phyloP scores from a whole-genome alignment of 1,139 yeast genomes.

The Sugiyamaella paludigena region DNA sequence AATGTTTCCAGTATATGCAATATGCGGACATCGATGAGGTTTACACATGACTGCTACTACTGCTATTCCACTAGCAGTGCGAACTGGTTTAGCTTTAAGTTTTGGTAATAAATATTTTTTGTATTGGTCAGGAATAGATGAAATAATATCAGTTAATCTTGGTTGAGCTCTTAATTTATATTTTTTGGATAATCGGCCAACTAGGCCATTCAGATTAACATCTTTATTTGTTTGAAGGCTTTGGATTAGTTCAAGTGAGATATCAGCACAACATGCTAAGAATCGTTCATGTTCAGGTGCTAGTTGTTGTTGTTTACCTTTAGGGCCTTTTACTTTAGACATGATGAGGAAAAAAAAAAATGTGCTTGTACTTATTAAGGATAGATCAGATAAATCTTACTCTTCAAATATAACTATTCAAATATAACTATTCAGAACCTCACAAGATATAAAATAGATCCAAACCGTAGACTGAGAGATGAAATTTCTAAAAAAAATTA shows the following conservation, averaged over 20 bases:
- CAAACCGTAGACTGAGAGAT: too few relatives aligned
- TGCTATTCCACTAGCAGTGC: conserved; percentile 97
- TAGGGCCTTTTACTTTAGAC: conserved; percentile 21
- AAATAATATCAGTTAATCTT: conserved; percentile 87
- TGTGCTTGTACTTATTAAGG: too few relatives aligned
- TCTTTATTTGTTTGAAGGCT: conserved; percentile 74
- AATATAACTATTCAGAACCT: too few relatives aligned
- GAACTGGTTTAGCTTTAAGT: conserved; percentile 93
- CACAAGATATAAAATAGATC: too few relatives aligned
- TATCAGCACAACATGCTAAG: conserved; percentile 88
- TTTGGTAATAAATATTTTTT: conserved; percentile 89
- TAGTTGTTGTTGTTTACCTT: conserved; percentile 32
- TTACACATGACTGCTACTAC: conserved; percentile 99
- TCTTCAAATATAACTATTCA: too few relatives aligned
- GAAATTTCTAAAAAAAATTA: too few relatives aligned
- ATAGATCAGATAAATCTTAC: too few relatives aligned
- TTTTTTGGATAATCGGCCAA: conserved; percentile 81
- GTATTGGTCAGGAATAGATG: conserved; percentile 94
- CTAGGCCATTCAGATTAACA: conserved; percentile 85
- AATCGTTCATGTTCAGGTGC: conserved; percentile 81
- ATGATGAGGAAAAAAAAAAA: too few relatives aligned
- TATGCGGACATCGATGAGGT: conserved; percentile 98
- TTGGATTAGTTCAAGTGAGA: conserved; percentile 80
- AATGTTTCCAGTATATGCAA: conserved; percentile 96
- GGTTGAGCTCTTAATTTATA: conserved; percentile 92